A percentile compares a stretch with the other conserved stretches of the same genome.
phyloP scores from a whole-genome alignment of 73 alveolate species.

The Stentor roeselii region DNA sequence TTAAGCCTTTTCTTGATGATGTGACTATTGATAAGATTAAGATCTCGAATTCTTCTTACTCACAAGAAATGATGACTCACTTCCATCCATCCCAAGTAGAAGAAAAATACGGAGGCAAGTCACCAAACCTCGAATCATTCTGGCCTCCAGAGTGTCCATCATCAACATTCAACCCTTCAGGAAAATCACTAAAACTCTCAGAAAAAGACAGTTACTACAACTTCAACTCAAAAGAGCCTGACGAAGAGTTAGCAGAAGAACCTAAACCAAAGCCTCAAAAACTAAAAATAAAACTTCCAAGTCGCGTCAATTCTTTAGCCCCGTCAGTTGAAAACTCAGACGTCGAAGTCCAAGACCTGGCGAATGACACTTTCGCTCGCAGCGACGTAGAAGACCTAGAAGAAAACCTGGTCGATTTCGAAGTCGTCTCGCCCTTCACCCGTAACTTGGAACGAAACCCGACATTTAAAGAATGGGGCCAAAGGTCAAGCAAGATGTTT shows the following conservation, averaged over 20 bases:
- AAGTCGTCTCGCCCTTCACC: neutral
- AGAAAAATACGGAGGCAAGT: constrained; percentile 29
- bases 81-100: constrained; percentile 27
- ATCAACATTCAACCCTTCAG: neutral
- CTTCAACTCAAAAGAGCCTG: neutral
- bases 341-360: neutral
- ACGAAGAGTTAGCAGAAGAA: neutral
- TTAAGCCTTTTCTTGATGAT: constrained; percentile 29
- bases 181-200: neutral
- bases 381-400: neutral
- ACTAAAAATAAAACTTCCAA: neutral
- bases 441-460: neutral
- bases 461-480: neutral
- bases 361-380: neutral
- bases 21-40: constrained; percentile 1
- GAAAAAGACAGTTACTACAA: neutral
- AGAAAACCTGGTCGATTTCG: neutral
- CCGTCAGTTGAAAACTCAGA: neutral
- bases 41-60: neutral
- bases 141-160: constrained; percentile 27
- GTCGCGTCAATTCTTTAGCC: neutral
- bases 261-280: too few species aligned
- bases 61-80: neutral
- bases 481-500: neutral
- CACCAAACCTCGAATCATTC: neutral